phyloP scores from a whole-genome alignment of 2,329 filamentous ascomycete species.

The Coniochaeta sp. region DNA sequence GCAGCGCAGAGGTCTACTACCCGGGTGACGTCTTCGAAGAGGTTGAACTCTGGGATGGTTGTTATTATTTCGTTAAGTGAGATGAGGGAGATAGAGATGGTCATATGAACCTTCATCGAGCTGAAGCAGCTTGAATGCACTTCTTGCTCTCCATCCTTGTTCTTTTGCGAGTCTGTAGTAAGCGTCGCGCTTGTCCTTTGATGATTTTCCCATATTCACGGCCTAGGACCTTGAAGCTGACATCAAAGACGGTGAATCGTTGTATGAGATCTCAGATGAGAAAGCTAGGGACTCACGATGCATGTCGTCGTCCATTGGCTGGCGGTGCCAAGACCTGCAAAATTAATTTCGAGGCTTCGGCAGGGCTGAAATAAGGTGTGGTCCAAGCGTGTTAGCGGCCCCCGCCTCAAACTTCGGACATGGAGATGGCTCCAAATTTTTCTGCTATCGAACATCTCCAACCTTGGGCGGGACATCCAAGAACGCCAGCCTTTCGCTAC shows the following conservation, averaged over 20 bases:
- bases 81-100: slow-evolving; percentile 1
- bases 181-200: slow-evolving; percentile 96
- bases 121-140: slow-evolving; percentile 94
- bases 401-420: background rate
- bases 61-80: slow-evolving; percentile 7
- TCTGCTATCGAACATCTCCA: background rate
- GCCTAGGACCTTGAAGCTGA: background rate
- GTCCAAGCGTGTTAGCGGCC: slow-evolving; percentile 13
- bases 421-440: slow-evolving; percentile 1
- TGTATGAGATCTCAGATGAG: background rate
- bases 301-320: background rate
- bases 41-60: slow-evolving; percentile 69
- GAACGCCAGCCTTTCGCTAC: background rate
- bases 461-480: background rate
- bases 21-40: slow-evolving; percentile 82
- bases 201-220: slow-evolving; percentile 79
- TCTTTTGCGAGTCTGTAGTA: slow-evolving; percentile 98
- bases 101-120: slow-evolving; percentile 66
- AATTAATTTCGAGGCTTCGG: background rate
- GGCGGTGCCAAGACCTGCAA: background rate
- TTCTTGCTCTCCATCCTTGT: slow-evolving; percentile 94
- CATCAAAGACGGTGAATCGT: no score
- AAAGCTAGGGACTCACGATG: background rate
- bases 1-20: slow-evolving; percentile 96
- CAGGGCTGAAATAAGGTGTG: slow-evolving; percentile 26